Evolutionary conservation across 2,329 filamentous ascomycete genomes (phyloP), one percentile per base, ranked within the genome.

Genomic region (Xylaria multiplex): DNA sequence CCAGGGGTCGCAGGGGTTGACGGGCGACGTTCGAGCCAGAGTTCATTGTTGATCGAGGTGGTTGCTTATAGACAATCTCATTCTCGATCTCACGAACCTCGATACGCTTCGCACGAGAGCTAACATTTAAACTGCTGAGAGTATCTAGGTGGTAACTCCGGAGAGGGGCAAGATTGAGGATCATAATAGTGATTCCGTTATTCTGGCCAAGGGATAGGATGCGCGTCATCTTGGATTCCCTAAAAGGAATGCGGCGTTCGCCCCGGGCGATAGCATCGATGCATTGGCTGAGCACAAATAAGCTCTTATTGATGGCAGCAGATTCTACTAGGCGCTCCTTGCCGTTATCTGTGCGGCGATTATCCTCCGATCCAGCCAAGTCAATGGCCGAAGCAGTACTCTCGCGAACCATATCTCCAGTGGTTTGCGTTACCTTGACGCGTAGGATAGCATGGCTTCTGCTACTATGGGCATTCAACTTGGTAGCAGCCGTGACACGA

Each of bases 41-140:
- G 69, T 74, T 77, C 11, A 79, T 76, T 72, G 74, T 80, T n/a
- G 85, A 82, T 62, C 88, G 85, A 32, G 90, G 88, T 62, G 88
- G 86, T 60, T 91, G 90, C 76, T 92, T 93, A 81, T 93, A 96
- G 46, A 97, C 90, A 3, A 96, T 91, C 75, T 97, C 93, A 75
- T 98, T 98, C 79, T 98, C 95, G 64, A 97, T 92, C 78, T 98
- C 96, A 57, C 93, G 90, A 11, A 97, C 91, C 78, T 98, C 95
- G 72, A 98, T 97, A 75, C 96, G 93, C 83, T 97, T 97, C 27
- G 95, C 96, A 11, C 95, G 88, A 58, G 96, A 97, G 74, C 94
- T 96, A 75, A 98, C 96, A 76, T 97, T 97, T 59, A 98, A 82
- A 69, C 94, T 97, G 79, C 93, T 97, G 6, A 97, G 84, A 0